Evolutionary conservation across 306 rosid species (phyloP).

Genomic region (Oxytropis ochrocephala): DNA sequence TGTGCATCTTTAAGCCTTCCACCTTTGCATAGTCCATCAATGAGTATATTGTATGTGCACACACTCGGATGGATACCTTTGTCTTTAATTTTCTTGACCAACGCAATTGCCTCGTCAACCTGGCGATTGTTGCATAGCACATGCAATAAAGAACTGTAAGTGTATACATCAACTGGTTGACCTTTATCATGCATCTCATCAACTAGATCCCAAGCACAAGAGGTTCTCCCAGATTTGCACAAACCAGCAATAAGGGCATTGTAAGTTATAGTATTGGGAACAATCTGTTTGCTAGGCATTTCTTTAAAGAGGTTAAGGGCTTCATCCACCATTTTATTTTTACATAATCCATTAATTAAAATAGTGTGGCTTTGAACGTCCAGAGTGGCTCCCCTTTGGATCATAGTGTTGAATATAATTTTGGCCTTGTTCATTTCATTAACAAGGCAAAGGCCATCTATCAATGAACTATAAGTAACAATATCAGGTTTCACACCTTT

Average conservation of each 20-base stretch:
- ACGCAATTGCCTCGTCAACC: not conserved
- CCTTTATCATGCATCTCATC: not conserved
- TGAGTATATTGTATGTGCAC: not conserved
- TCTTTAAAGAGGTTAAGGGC: slow-evolving; percentile 1
- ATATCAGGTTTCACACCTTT: not conserved
- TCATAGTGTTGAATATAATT: not conserved
- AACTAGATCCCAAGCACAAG: not conserved
- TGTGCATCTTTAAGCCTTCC: not conserved
- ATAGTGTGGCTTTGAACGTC: not conserved
- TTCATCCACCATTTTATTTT: not conserved
- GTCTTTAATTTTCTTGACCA: not conserved
- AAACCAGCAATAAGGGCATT: not conserved
- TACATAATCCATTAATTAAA: not conserved
- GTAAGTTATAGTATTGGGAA: not conserved
- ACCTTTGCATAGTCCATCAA: not conserved
- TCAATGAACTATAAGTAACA: slow-evolving; percentile 5
- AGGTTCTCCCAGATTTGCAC: not conserved
- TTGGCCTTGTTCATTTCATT: not conserved
- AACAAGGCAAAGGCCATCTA: slow-evolving; percentile 17
- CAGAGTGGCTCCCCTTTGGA: not conserved
- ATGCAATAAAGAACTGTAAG: not conserved
- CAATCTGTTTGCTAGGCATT: not conserved
- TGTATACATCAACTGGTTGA: not conserved
- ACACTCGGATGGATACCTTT: not conserved
- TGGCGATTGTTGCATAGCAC: not conserved